A percentile compares a stretch with the other conserved stretches of the same genome.
phyloP scores from a whole-genome alignment of 495 filamentous ascomycete genomes.

The Lasiosphaeriaceae sp. region DNA sequence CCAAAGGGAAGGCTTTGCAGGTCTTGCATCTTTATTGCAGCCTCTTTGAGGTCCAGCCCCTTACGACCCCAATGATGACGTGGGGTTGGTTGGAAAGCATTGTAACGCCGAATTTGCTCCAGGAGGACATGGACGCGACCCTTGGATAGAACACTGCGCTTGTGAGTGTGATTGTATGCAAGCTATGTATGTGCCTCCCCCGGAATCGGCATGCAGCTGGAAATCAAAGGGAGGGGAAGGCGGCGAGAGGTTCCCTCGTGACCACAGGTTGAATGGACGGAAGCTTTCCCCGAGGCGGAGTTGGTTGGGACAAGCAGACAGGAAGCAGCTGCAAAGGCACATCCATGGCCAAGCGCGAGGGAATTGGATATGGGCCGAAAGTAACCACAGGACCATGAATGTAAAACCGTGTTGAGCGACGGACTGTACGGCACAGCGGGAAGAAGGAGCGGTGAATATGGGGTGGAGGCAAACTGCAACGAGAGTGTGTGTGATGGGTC shows the following conservation, averaged over 20 bases:
- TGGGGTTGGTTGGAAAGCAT: not conserved
- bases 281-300: slow-evolving; percentile 25
- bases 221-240: not conserved
- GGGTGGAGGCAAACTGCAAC: not conserved
- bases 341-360: not conserved
- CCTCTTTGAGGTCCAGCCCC: slow-evolving; percentile 9
- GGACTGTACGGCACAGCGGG: slow-evolving; percentile 5
- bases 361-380: slow-evolving; percentile 9
- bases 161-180: no score
- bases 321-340: not conserved
- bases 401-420: slow-evolving; percentile 7
- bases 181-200: not conserved
- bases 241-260: not conserved
- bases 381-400: slow-evolving; percentile 14
- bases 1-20: slow-evolving; percentile 59
- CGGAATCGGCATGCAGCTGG: not conserved
- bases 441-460: slow-evolving; percentile 21
- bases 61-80: not conserved
- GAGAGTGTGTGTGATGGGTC: not conserved
- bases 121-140: not conserved
- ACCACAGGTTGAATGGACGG: slow-evolving; percentile 6
- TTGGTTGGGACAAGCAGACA: not conserved
- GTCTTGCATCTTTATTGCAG: slow-evolving; percentile 35
- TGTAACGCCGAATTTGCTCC: not conserved
- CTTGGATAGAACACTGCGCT: no score